phyloP scores from a whole-genome alignment of 2,329 filamentous ascomycete species.

The Dendrostoma leiphaemia region DNA sequence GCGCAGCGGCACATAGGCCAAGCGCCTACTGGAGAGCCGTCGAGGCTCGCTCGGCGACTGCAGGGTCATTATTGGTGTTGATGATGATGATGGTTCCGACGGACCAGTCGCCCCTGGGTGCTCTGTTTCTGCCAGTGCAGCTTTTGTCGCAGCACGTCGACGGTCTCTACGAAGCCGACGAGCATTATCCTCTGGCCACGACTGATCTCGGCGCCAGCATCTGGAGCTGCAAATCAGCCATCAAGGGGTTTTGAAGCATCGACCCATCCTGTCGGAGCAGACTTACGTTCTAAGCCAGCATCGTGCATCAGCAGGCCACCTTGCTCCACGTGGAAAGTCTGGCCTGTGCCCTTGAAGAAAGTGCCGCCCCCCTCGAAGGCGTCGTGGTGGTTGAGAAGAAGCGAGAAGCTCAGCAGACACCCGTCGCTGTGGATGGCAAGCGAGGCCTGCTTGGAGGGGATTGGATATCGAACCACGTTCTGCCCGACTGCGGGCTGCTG shows the following conservation, averaged over 20 bases:
- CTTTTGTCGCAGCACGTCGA: conserved; percentile 16
- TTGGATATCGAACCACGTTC: neutral
- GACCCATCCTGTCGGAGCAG: neutral
- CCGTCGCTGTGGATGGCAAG: conserved; percentile 16
- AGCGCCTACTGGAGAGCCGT: too few species aligned
- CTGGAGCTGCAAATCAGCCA: neutral
- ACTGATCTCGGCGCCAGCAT: conserved; percentile 12
- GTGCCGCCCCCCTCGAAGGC: conserved; percentile 17
- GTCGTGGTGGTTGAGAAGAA: conserved; percentile 13
- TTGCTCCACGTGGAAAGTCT: conserved; percentile 15
- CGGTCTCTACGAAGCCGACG: conserved; percentile 17
- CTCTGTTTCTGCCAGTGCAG: conserved; percentile 9
- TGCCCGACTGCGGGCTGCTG: neutral
- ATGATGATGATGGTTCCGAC: neutral
- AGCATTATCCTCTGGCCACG: conserved; percentile 17
- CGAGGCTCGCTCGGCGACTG: too few species aligned
- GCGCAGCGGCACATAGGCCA: neutral
- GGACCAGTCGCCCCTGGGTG: neutral
- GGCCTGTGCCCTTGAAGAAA: conserved; percentile 11
- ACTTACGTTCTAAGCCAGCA: conserved; percentile 17
- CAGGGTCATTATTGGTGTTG: too few species aligned
- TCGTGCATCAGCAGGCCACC: conserved; percentile 17
- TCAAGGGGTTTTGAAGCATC: neutral
- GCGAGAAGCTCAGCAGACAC: conserved; percentile 16
- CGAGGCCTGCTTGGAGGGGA: conserved; percentile 17